A percentile compares a stretch with the other conserved stretches of the same genome.
Evolutionary conservation across 202 grass and related monocot genomes (phyloP).

Genomic region (Setaria viridis): DNA sequence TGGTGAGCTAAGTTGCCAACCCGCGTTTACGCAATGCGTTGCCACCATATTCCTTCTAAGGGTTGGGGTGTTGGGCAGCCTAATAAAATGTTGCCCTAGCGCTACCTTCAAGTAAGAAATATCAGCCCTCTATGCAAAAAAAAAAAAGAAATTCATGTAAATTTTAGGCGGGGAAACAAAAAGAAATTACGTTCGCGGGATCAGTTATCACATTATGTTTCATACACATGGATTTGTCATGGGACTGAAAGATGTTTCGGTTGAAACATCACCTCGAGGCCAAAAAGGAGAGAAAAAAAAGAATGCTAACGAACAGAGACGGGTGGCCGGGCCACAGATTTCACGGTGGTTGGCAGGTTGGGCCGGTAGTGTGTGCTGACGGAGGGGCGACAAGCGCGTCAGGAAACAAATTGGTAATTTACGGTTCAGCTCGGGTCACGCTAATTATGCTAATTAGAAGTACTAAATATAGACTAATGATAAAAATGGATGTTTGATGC

Average conservation of each 20-base stretch:
- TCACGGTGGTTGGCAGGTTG: not conserved
- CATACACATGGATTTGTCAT: not conserved
- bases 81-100: too few relatives aligned
- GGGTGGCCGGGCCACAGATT: not conserved
- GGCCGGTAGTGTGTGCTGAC: not conserved
- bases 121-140: not conserved
- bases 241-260: not conserved
- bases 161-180: not conserved
- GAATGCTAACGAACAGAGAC: not conserved
- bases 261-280: not conserved
- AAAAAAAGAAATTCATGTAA: too few relatives aligned
- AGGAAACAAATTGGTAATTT: conserved; percentile 9
- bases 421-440: too few relatives aligned
- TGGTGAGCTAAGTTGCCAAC: not conserved
- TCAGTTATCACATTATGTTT: not conserved
- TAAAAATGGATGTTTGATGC: too few relatives aligned
- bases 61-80: not conserved
- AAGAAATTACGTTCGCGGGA: too few relatives aligned
- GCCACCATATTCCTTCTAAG: not conserved
- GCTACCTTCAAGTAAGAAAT: too few relatives aligned
- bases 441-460: too few relatives aligned
- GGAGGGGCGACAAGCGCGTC: not conserved
- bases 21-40: not conserved
- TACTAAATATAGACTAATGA: too few relatives aligned
- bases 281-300: not conserved